phyloP scores from a whole-genome alignment of 108 stramenopile species.

The Conticribra weissflogii region DNA sequence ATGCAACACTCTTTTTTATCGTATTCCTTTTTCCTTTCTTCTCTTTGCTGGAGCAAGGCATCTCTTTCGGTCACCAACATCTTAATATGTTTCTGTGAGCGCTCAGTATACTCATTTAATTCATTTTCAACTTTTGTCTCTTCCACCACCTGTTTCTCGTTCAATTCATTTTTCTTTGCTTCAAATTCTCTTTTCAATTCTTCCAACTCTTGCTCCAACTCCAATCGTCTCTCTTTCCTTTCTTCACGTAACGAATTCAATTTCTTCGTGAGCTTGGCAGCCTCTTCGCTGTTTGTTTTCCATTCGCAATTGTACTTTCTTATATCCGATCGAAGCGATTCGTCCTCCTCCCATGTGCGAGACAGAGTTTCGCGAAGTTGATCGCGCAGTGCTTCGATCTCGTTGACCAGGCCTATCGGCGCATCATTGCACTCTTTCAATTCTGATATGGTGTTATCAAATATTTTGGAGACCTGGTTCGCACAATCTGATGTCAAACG shows the following conservation, averaged over 20 bases:
- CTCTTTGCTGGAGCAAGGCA: slow-evolving; percentile 5
- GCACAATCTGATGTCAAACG: too few relatives aligned
- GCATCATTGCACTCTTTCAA: too few relatives aligned
- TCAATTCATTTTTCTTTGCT: slow-evolving; percentile 12
- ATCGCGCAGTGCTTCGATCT: slow-evolving; percentile 1
- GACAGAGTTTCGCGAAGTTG: slow-evolving; percentile 5
- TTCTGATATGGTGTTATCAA: too few relatives aligned
- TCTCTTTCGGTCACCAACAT: slow-evolving; percentile 16
- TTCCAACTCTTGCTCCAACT: slow-evolving; percentile 23
- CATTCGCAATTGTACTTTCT: slow-evolving; percentile 15
- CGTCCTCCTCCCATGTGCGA: slow-evolving; percentile 11
- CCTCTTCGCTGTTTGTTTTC: slow-evolving; percentile 23
- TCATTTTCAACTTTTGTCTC: neutral
- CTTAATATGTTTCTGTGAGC: neutral
- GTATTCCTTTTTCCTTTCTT: neutral
- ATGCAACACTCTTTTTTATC: slow-evolving; percentile 14
- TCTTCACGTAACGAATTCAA: slow-evolving; percentile 8
- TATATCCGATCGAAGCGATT: slow-evolving; percentile 21
- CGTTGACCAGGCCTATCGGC: too few relatives aligned
- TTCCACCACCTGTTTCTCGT: neutral
- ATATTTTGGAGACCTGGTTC: too few relatives aligned
- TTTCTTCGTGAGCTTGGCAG: slow-evolving; percentile 6
- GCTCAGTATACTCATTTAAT: neutral
- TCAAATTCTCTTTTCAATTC: slow-evolving; percentile 4
- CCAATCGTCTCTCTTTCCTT: slow-evolving; percentile 22